Evolutionary conservation across 441 rosid species (phyloP).

Genomic region (Bruguiera hainesii): DNA sequence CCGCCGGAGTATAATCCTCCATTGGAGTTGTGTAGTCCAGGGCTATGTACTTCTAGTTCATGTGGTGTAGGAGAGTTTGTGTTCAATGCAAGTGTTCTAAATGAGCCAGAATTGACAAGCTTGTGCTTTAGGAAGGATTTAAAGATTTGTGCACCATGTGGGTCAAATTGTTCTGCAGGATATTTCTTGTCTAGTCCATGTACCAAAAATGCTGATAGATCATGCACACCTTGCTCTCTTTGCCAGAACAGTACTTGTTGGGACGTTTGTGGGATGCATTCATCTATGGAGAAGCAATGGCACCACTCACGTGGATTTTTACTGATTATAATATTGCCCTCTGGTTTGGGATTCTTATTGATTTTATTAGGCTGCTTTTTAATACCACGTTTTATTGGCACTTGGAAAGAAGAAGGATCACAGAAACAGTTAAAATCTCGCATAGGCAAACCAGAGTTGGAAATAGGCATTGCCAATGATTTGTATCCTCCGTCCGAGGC

Average conservation of each 20-base stretch:
- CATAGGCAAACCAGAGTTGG: conserved; percentile 51
- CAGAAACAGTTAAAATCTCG: conserved; percentile 48
- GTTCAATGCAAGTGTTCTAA: conserved; percentile 80
- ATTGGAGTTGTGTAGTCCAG: conserved; percentile 83
- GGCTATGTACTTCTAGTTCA: conserved; percentile 53
- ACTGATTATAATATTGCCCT: conserved; percentile 40
- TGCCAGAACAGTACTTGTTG: conserved; percentile 92
- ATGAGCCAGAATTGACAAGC: conserved; percentile 69
- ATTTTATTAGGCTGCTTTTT: conserved; percentile 45
- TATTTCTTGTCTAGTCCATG: conserved; percentile 81
- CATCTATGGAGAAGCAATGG: conserved; percentile 43
- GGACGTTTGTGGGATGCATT: conserved; percentile 49
- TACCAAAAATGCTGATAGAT: conserved; percentile 57
- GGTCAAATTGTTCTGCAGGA: conserved; percentile 67
- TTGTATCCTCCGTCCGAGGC: conserved; percentile 34
- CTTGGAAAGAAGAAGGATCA: conserved; percentile 38
- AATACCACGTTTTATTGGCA: conserved; percentile 35
- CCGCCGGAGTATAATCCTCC: conserved; percentile 68
- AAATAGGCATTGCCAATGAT: conserved; percentile 34
- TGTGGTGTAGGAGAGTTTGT: conserved; percentile 56
- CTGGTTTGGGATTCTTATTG: conserved; percentile 38
- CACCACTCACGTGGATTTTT: conserved; percentile 36
- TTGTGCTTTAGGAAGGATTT: conserved; percentile 67
- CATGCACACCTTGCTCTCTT: conserved; percentile 82
- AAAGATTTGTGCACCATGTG: conserved; percentile 68